phyloP scores from a whole-genome alignment of 2,329 filamentous ascomycete genomes.

The Ilyonectria destructans region DNA sequence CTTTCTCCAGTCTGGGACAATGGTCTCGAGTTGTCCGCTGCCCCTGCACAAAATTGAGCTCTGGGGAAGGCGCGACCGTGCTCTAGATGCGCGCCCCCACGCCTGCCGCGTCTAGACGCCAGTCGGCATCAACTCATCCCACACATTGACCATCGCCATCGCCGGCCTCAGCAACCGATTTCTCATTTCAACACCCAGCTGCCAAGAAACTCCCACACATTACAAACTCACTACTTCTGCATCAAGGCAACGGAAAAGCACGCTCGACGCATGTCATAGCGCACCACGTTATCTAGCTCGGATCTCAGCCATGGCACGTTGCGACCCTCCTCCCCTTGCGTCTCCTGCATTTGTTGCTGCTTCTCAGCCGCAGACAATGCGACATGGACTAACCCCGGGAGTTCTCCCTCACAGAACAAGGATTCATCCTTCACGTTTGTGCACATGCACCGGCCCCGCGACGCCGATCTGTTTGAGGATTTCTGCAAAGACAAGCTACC shows the following conservation, averaged over 20 bases:
- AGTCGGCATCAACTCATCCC: slow-evolving; percentile 7
- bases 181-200: not conserved
- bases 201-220: not conserved
- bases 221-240: not conserved
- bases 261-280: not conserved
- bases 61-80: not conserved
- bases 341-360: not conserved
- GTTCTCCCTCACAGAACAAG: slow-evolving; percentile 70
- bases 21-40: not conserved
- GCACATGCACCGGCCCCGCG: slow-evolving; percentile 80
- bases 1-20: not conserved
- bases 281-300: not conserved
- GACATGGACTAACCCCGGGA: not conserved
- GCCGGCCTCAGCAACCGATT: not conserved
- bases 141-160: not conserved
- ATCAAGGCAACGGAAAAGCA: not conserved
- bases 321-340: not conserved
- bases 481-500: slow-evolving; percentile 80
- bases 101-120: slow-evolving; percentile 5
- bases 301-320: slow-evolving; percentile 31
- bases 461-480: slow-evolving; percentile 86
- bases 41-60: not conserved
- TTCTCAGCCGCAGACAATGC: not conserved
- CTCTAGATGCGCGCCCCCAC: slow-evolving; percentile 8
- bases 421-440: slow-evolving; percentile 83